Conservation (phyloP, 1,284 basidiomycete species). For the Boletus semigastroideus region DNA sequence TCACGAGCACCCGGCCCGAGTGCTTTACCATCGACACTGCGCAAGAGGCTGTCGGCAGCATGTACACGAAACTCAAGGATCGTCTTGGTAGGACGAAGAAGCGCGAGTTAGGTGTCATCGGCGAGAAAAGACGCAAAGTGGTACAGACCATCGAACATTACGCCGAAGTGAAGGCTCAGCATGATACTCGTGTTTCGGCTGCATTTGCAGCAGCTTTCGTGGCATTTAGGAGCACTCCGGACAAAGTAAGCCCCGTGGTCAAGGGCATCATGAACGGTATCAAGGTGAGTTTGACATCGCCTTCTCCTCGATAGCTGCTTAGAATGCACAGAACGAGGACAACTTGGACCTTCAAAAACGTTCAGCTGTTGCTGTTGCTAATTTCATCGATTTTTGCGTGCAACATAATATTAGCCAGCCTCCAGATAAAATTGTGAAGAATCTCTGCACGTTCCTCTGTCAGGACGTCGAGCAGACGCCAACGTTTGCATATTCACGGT, state of each 20-base stretch:
- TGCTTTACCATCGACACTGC: slow-evolving; percentile 86
- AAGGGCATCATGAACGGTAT: slow-evolving; percentile 98
- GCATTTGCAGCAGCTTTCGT: slow-evolving; percentile 91
- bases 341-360: slow-evolving; percentile 89
- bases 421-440: slow-evolving; percentile 95
- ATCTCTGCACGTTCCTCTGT: slow-evolving; percentile 96
- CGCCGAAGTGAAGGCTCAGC: slow-evolving; percentile 78
- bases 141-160: slow-evolving; percentile 82
- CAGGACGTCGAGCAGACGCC: slow-evolving; percentile 90
- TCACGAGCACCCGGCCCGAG: slow-evolving; percentile 59
- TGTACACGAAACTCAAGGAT: slow-evolving; percentile 77
- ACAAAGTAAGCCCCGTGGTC: slow-evolving; percentile 95
- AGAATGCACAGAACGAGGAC: slow-evolving; percentile 72
- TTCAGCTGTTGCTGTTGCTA: slow-evolving; percentile 84
- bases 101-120: slow-evolving; percentile 71
- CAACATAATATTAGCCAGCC: slow-evolving; percentile 60
- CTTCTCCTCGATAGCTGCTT: slow-evolving; percentile 2
- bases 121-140: slow-evolving; percentile 77
- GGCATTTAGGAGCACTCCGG: slow-evolving; percentile 78
- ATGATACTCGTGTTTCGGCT: slow-evolving; percentile 87
- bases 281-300: slow-evolving; percentile 59
- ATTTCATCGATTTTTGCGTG: slow-evolving; percentile 86
- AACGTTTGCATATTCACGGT: slow-evolving; percentile 73
- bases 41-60: slow-evolving; percentile 65
- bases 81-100: slow-evolving; percentile 75